These are phyloP conservation scores for Nadsonia fulvescens DNA, from an alignment of 805 yeast genomes.

Conservation along the genomic window DNA sequence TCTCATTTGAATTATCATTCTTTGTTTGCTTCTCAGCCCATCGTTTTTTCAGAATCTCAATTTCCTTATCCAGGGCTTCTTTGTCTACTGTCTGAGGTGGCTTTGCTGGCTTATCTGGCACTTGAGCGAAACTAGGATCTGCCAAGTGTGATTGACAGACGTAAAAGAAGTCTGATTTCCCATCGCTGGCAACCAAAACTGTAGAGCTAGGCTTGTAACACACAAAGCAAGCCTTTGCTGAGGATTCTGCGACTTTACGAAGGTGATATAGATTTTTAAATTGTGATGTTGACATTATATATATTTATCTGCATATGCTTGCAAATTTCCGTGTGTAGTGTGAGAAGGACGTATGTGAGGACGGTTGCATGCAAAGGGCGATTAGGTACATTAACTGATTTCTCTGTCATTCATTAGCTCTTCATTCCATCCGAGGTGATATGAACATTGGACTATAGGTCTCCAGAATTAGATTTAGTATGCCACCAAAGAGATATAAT, in stretches of 20 bases:
- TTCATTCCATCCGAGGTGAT: background rate
- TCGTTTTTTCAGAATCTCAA: slow-evolving; percentile 9
- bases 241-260: slow-evolving; percentile 28
- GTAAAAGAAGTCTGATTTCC: slow-evolving; percentile 32
- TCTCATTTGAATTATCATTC: slow-evolving; percentile 6
- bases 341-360: background rate
- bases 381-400: background rate
- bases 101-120: too few species aligned
- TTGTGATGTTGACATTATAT: slow-evolving; percentile 9
- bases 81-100: too few species aligned
- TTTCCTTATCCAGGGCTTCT: slow-evolving; percentile 6
- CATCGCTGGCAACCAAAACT: slow-evolving; percentile 30
- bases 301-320: background rate
- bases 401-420: too few species aligned
- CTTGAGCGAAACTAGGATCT: slow-evolving; percentile 35
- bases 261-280: slow-evolving; percentile 26
- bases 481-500: slow-evolving; percentile 2
- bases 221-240: slow-evolving; percentile 29
- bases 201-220: slow-evolving; percentile 35
- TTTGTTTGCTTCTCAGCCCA: slow-evolving; percentile 8
- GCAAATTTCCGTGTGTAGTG: background rate
- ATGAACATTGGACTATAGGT: background rate
- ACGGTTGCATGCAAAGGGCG: background rate
- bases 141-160: slow-evolving; percentile 30
- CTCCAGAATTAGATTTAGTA: background rate